Base-by-base conservation (phyloP, 306 rosid genomes). In the Vachellia collinsii region DNA sequence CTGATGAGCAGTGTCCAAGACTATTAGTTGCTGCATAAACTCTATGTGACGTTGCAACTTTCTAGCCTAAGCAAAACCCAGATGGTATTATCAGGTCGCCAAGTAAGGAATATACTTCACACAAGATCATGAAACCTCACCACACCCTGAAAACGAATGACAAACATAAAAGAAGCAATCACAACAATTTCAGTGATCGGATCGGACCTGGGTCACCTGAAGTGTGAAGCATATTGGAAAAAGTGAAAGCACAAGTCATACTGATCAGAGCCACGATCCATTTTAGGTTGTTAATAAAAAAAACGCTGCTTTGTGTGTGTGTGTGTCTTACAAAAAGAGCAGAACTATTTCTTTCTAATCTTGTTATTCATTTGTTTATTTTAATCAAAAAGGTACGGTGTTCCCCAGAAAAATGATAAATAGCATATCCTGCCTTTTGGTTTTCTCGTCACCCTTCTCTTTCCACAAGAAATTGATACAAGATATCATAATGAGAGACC, bases 11-110 rank as follows among this genome's bases (percentile, higher is more conserved):
- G 17, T 67, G 89, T 80, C 87, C 92, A 50, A 81, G 76, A 81
- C 25, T 89, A 73, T 59, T 81, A 56, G 83, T 83, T 51, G 96
- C 94, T 37, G 96, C 97, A 68, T 83, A 80, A 82, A 86, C 83
- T 58, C 84, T 88, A 8, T 77, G 41, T 81, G 92, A 86, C 70
- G 87, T 87, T 22, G 88, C 90, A 76, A 85, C 87, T 74, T 14
- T 4, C 6, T 11, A 85, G 46, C 76, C 22, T 3, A 82, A 75
- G 82, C 83, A 58, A 54, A 88, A 72, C 74, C 71, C 74, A 74
- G 77, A 84, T 51, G 90, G 89, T 76, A 82, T 75, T 54, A 39
- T 86, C 61, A 89, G 85, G 66, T 83, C 86, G 84, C 88, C 77
- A 39, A 89, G 89, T 80, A 88, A 88, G 77, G 80, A 89, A 88